Evolutionary conservation across 2,329 filamentous ascomycete species (phyloP).

Genomic region (Apiospora kogelbergensis): DNA sequence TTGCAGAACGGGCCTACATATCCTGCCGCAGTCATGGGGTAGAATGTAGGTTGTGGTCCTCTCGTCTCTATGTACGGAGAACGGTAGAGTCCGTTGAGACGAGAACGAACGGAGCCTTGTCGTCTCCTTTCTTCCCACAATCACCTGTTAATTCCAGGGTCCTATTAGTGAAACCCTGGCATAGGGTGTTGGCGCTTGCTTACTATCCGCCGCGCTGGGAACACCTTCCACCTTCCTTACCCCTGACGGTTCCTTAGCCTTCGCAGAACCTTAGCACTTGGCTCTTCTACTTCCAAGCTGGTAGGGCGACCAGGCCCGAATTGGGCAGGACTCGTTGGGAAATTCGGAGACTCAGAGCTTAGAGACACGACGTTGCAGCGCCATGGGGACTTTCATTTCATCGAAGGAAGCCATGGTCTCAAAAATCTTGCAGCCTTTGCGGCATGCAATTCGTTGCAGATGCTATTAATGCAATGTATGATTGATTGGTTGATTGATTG

Average conservation of each 20-base stretch:
- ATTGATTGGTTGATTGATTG: constrained; percentile 1
- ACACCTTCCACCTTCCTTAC: not conserved
- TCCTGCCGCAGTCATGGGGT: not conserved
- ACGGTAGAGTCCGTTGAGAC: not conserved
- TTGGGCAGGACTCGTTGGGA: not conserved
- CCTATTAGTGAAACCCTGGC: constrained; percentile 6
- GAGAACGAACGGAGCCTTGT: not conserved
- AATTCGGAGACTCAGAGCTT: constrained; percentile 1
- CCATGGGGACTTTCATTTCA: not conserved
- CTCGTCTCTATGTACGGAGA: no score
- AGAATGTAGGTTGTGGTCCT: not conserved
- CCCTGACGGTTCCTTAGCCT: not conserved
- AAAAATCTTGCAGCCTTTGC: not conserved
- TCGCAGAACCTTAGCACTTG: no score
- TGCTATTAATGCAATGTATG: not conserved
- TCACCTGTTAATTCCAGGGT: constrained; percentile 7
- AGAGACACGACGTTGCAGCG: constrained; percentile 5
- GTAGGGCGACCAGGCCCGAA: not conserved
- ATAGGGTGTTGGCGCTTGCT: not conserved
- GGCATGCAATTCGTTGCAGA: not conserved
- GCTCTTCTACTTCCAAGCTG: not conserved
- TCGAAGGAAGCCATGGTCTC: not conserved
- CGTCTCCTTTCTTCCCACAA: not conserved
- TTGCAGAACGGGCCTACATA: not conserved
- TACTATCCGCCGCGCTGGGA: not conserved